Conservation (phyloP, 2,329 filamentous ascomycete genomes). For the Xylaria sp. region DNA sequence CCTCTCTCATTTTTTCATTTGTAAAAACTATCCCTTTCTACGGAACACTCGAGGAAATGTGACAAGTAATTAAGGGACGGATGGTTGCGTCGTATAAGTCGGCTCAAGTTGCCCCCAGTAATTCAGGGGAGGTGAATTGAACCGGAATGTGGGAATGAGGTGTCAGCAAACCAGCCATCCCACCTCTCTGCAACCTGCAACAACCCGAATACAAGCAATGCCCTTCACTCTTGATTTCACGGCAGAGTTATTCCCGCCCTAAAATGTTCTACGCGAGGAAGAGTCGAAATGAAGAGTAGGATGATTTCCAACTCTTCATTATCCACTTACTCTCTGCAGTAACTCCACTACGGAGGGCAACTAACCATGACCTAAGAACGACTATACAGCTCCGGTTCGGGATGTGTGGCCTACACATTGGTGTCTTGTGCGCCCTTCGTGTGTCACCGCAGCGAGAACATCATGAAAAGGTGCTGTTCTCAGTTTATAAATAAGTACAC, state of each 20-base stretch:
- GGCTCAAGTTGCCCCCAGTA: not conserved
- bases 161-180: not conserved
- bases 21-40: not conserved
- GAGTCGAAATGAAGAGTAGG: not conserved
- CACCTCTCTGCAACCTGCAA: not conserved
- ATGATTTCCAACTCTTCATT: not conserved
- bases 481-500: constrained; percentile 12
- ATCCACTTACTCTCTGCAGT: not conserved
- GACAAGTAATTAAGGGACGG: not conserved
- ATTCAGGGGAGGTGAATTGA: not conserved
- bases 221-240: not conserved
- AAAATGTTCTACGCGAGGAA: too few relatives aligned
- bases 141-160: not conserved
- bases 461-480: not conserved
- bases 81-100: not conserved
- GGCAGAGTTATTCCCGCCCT: not conserved
- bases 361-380: not conserved
- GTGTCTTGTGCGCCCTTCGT: constrained; percentile 4
- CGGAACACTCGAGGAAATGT: not conserved
- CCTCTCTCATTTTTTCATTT: not conserved
- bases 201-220: not conserved
- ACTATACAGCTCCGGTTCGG: not conserved
- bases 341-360: not conserved
- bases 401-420: not conserved
- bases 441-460: constrained; percentile 12